Base-by-base conservation (phyloP, 768 basidiomycete genomes). In the Amanita thiersii region DNA sequence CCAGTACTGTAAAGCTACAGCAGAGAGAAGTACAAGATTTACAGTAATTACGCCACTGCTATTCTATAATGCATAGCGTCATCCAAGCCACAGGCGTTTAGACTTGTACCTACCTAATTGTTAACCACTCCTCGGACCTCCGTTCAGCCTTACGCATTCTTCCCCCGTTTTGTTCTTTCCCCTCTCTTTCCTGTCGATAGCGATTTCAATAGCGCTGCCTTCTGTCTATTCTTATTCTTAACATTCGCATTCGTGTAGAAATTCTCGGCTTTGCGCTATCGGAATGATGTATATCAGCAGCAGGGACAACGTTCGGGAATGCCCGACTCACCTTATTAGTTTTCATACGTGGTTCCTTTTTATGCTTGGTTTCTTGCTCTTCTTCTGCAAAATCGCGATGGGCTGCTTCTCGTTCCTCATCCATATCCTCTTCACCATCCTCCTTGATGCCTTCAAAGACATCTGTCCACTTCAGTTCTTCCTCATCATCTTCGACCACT, bases 171-270 rank as follows among this genome's bases (percentile, higher is more conserved):
- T 46, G 65, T 63, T 43, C 63, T 64, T 34, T 62, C 63, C 24
- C 52, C 52, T 47, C 64, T 66, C 55, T 74, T 79, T 30, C 77
- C 78, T 36, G 62, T 63, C 20, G 73, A 68, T 15, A 80, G 55
- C 7, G 74, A 66, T 54, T 74, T 77, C 60, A 84, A 63, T 37
- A 82, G 50, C 17, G 73, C 69, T 15, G 77, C 70, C 52, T 81
- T 84, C 35, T 63, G 62, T 24, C 86, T 77, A 48, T 77, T 87
- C 60, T 84, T 89, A 62, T 89, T 90, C 69, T 91, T 91, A 48
- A 91, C 86, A 48, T 91, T 91, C 3, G 84, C 75, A 29, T 57
- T 72, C 2, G 81, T 76, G 66, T 88, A 96, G 66, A 91, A 97
- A 65, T 98, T 97, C 43, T 73, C 70, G 7, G 87, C 77, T 63